These are phyloP conservation scores for Trypanosoma conorhini DNA, from an alignment of 208 protist genomes.

Conservation along the genomic window DNA sequence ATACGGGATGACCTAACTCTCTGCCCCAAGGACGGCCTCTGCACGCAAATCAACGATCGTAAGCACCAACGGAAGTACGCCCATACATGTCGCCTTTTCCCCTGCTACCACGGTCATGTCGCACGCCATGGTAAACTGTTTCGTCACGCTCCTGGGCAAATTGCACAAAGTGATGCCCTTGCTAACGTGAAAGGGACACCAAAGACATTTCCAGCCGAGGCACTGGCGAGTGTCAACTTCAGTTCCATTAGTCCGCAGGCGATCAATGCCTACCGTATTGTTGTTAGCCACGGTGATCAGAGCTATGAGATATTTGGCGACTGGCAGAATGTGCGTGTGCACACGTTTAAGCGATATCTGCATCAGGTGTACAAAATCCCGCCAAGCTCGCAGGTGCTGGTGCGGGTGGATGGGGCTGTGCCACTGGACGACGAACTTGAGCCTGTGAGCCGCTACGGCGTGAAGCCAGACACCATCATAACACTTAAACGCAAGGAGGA, in stretches of 20 bases:
- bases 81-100: constrained; percentile 86
- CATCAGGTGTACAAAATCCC: constrained; percentile 85
- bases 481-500: constrained; percentile 47
- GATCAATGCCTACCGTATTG: constrained; percentile 79
- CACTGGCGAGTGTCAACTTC: constrained; percentile 81
- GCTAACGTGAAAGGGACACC: constrained; percentile 9
- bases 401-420: constrained; percentile 43
- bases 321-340: constrained; percentile 79
- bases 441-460: constrained; percentile 64
- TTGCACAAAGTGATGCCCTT: constrained; percentile 49
- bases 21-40: constrained; percentile 74
- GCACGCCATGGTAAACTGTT: constrained; percentile 77
- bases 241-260: constrained; percentile 80
- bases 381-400: constrained; percentile 61
- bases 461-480: constrained; percentile 72
- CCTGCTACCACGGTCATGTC: constrained; percentile 85
- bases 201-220: constrained; percentile 56
- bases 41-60: constrained; percentile 75
- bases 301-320: constrained; percentile 89
- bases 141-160: constrained; percentile 73
- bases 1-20: constrained; percentile 63
- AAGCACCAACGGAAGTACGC: constrained; percentile 82
- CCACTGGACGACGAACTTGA: constrained; percentile 83
- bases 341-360: constrained; percentile 89
- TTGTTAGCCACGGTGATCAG: constrained; percentile 70